Conservation (phyloP, 2,329 filamentous ascomycete species). For the Hirsutella rhossiliensis region DNA sequence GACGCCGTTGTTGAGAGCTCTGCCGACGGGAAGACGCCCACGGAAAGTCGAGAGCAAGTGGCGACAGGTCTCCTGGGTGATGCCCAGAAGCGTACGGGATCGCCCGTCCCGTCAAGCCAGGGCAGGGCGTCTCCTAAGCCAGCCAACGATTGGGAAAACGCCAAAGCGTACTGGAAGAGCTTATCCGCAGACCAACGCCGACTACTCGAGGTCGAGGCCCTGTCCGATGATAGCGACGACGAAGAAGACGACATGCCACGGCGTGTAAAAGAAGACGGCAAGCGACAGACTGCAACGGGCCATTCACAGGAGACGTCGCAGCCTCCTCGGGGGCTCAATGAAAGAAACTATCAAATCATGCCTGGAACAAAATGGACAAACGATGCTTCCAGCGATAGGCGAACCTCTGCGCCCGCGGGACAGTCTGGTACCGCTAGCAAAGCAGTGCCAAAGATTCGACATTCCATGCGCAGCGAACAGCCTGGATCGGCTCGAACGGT, state of each 20-base stretch:
- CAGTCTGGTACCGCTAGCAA: not conserved
- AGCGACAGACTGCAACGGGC: slow-evolving; percentile 17
- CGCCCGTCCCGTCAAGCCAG: not conserved
- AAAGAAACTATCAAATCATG: slow-evolving; percentile 27
- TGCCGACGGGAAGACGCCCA: slow-evolving; percentile 10
- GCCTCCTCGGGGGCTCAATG: slow-evolving; percentile 5
- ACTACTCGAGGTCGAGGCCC: slow-evolving; percentile 46
- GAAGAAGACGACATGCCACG: not conserved
- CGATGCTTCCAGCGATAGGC: slow-evolving; percentile 6
- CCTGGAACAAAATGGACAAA: slow-evolving; percentile 17
- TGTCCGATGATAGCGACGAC: slow-evolving; percentile 39
- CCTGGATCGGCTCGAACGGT: slow-evolving; percentile 5
- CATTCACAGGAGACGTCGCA: slow-evolving; percentile 2
- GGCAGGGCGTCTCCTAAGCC: slow-evolving; percentile 2
- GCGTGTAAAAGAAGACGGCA: slow-evolving; percentile 17
- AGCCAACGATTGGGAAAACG: slow-evolving; percentile 50
- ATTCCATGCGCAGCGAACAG: slow-evolving; percentile 31
- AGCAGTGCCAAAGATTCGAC: slow-evolving; percentile 24
- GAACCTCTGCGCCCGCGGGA: not conserved
- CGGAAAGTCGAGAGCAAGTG: slow-evolving; percentile 9
- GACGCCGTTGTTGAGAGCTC: slow-evolving; percentile 59
- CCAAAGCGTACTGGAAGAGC: slow-evolving; percentile 59
- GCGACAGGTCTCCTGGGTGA: not conserved
- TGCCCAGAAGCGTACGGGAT: not conserved
- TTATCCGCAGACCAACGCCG: slow-evolving; percentile 50